Conservation (phyloP, 139 green algal genomes). For the Picochlorum costavermella region DNA sequence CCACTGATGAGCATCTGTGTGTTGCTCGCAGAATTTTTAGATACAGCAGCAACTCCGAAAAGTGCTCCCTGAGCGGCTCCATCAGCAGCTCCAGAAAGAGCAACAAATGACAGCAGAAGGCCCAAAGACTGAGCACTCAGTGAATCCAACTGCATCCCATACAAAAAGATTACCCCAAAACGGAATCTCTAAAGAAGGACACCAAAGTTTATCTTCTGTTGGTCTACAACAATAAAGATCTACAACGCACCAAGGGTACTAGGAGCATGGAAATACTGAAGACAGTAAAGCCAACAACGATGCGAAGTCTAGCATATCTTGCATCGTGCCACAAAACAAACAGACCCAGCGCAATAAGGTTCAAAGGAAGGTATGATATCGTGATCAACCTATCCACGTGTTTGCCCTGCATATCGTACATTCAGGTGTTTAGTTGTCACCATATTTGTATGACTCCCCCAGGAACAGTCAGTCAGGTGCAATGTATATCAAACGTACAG, state of each 20-base stretch:
- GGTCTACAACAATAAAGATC: neutral
- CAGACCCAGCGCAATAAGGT: slow-evolving; percentile 34
- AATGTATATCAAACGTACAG: slow-evolving; percentile 2
- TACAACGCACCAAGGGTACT: neutral
- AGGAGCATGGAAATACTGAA: slow-evolving; percentile 25
- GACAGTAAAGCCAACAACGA: slow-evolving; percentile 37
- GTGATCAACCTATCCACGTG: slow-evolving; percentile 68
- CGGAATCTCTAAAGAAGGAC: neutral
- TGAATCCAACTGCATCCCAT: slow-evolving; percentile 8
- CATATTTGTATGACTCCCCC: neutral
- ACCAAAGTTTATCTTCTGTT: neutral
- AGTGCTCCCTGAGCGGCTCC: slow-evolving; percentile 61
- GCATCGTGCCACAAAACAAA: slow-evolving; percentile 24
- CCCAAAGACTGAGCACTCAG: slow-evolving; percentile 4
- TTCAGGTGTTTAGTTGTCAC: neutral
- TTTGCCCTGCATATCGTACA: slow-evolving; percentile 24
- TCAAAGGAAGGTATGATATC: slow-evolving; percentile 54
- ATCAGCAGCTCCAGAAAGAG: slow-evolving; percentile 47
- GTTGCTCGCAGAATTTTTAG: slow-evolving; percentile 35
- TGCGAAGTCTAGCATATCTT: slow-evolving; percentile 15
- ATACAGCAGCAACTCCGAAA: slow-evolving; percentile 49
- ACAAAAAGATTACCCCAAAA: neutral
- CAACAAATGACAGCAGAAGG: slow-evolving; percentile 39
- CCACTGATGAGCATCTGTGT: slow-evolving; percentile 67
- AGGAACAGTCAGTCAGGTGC: neutral